phyloP scores from a whole-genome alignment of 1,284 basidiomycete species.

The Ustilago sp. region DNA sequence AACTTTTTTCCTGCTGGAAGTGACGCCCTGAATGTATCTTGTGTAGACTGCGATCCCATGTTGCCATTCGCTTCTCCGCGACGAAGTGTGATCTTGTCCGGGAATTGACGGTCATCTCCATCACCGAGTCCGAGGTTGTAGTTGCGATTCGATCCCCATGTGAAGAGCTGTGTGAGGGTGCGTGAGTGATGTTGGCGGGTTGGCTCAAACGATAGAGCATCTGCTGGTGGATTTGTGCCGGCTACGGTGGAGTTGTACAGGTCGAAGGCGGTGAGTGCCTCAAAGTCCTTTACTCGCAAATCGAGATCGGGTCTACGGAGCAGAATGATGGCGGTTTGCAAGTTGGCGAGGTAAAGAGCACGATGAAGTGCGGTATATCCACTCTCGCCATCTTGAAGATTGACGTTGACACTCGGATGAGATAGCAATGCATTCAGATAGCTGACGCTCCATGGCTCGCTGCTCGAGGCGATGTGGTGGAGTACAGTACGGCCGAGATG shows the following conservation, averaged over 20 bases:
- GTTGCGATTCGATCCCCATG: slow-evolving; percentile 87
- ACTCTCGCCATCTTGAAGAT: slow-evolving; percentile 76
- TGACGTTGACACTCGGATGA: slow-evolving; percentile 83
- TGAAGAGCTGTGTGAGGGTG: slow-evolving; percentile 76
- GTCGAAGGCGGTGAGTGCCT: slow-evolving; percentile 93
- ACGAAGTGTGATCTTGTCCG: slow-evolving; percentile 80
- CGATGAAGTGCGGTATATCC: slow-evolving; percentile 92
- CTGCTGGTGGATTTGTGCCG: slow-evolving; percentile 58
- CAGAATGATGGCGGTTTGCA: slow-evolving; percentile 81
- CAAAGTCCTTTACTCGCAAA: slow-evolving; percentile 80
- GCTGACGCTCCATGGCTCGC: slow-evolving; percentile 76
- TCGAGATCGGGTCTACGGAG: slow-evolving; percentile 82
- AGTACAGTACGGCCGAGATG: slow-evolving; percentile 81
- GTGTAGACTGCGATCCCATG: slow-evolving; percentile 15
- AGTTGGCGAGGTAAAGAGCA: slow-evolving; percentile 87
- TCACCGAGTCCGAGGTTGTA: slow-evolving; percentile 81
- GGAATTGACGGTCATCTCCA: slow-evolving; percentile 80
- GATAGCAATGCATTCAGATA: slow-evolving; percentile 84
- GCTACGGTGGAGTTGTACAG: slow-evolving; percentile 78
- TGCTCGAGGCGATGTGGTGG: slow-evolving; percentile 81
- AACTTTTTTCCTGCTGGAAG: slow-evolving; percentile 56
- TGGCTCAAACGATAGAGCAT: slow-evolving; percentile 33
- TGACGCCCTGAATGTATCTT: slow-evolving; percentile 25
- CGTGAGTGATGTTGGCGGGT: slow-evolving; percentile 29
- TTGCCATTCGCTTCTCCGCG: neutral